These are phyloP conservation scores for Candida railenensis DNA, from an alignment of 805 yeast genomes.

Conservation along the genomic window DNA sequence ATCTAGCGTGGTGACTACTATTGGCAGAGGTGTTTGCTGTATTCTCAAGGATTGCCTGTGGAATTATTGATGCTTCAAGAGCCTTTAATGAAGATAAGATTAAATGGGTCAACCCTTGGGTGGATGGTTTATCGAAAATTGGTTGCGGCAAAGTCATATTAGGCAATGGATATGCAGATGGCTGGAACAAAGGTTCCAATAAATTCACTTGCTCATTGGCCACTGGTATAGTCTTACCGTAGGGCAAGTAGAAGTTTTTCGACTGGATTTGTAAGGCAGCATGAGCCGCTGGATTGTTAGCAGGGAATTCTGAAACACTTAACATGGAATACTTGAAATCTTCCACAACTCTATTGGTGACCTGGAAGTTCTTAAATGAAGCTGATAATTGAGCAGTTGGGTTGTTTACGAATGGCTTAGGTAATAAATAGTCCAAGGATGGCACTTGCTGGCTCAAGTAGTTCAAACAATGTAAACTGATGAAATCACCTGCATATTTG, in stretches of 20 bases:
- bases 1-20: conserved; percentile 19
- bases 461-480: conserved; percentile 61
- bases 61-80: conserved; percentile 32
- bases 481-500: conserved; percentile 81
- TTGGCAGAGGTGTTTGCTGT: conserved; percentile 28
- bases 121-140: conserved; percentile 43
- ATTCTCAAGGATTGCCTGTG: conserved; percentile 12
- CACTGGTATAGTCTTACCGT: conserved; percentile 15
- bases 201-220: conserved; percentile 49
- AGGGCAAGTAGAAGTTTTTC: conserved; percentile 20
- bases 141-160: conserved; percentile 27
- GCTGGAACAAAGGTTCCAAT: conserved; percentile 72
- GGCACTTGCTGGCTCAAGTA: conserved; percentile 29
- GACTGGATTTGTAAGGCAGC: conserved; percentile 9
- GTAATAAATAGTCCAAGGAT: conserved; percentile 14
- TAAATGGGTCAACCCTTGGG: conserved; percentile 46
- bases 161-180: conserved; percentile 50
- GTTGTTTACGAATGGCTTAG: conserved; percentile 9
- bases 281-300: conserved; percentile 2
- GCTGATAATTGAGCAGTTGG: conserved; percentile 13
- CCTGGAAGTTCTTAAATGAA: conserved; percentile 37
- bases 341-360: conserved; percentile 31
- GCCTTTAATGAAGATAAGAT: conserved; percentile 34
- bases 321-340: conserved; percentile 37
- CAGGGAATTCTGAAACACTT: conserved; percentile 20